Evolutionary conservation across 1,284 basidiomycete species (phyloP), one percentile per base, ranked within the genome.

Genomic region (Tilletiaria anomala): DNA sequence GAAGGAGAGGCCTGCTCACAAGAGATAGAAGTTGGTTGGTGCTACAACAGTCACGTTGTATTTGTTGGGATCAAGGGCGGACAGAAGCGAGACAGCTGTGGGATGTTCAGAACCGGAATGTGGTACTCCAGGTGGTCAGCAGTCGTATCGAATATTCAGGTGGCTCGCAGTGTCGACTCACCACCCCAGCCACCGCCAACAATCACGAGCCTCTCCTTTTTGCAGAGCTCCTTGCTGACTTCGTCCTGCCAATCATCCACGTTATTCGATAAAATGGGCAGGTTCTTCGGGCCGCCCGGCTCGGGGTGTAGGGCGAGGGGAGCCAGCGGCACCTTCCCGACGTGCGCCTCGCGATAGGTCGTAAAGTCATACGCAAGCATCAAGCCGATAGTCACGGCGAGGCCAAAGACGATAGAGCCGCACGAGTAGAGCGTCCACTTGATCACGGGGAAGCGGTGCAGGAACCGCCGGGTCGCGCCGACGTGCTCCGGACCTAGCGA

Each of bases 1-100:
- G 24, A 26, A 26, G 8, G 24, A 26, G 24, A 14, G 8, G 11
- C 17, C 17, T 12, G 37, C 43, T 45, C 17, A 37, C 32, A 64
- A 64, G 43, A 64, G 53, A 44, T 56, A 64, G 54, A 59, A 66
- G 45, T 66, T 66, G 48, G 53, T 59, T 31, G 63, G 63, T 26
- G 59, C 52, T 17, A 66, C 54, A 8, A 66, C 37, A 14, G 58
- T 61, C 17, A 66, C 58, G 32, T 66, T 56, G 54, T 63, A 66
- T 44, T 44, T 48, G 38, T 56, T 54, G 0, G 53, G 54, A 29
- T 66, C 59, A 34, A 66, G 53, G 35, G 42, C 37, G 24, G 47
- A 47, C 40, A 66, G 51, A 22, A 66, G 47, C 10, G 56, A 53
- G 14, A 66, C 63, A 4, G 63, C 54, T 36, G 32, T 6, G 14